phyloP scores from a whole-genome alignment of 2,329 filamentous ascomycete genomes.

The Pseudocercospora vitis region DNA sequence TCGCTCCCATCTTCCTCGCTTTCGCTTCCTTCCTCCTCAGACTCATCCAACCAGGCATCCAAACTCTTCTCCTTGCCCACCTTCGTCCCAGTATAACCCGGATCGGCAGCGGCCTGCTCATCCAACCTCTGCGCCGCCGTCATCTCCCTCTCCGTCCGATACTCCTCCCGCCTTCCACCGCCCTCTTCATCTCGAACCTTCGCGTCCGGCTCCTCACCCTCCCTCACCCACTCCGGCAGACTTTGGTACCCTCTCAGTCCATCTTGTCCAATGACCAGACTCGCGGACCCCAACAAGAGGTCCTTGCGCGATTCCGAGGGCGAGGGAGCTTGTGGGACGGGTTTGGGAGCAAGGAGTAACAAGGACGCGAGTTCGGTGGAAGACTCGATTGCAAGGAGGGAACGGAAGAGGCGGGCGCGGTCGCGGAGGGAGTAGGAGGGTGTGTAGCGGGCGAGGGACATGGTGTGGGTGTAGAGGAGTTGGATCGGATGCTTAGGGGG shows the following conservation, averaged over 20 bases:
- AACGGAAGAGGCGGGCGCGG: conserved; percentile 81
- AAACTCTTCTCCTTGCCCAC: conserved; percentile 69
- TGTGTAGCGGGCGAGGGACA: conserved; percentile 86
- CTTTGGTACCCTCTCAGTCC: conserved; percentile 66
- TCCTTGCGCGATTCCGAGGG: conserved; percentile 80
- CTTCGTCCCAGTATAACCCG: conserved; percentile 50
- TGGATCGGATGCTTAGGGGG: conserved; percentile 65
- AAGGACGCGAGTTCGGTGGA: conserved; percentile 82
- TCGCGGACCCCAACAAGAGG: conserved; percentile 73
- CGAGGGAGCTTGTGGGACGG: conserved; percentile 84
- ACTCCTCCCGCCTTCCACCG: conserved; percentile 32
- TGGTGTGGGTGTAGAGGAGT: conserved; percentile 78
- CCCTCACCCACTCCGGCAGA: conserved; percentile 80
- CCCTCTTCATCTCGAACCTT: conserved; percentile 62
- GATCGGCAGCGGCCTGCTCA: conserved; percentile 50
- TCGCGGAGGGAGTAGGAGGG: conserved; percentile 93
- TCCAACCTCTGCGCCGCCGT: conserved; percentile 62
- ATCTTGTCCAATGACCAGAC: conserved; percentile 77
- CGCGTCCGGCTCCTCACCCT: conserved; percentile 76
- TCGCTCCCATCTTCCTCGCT: conserved; percentile 50
- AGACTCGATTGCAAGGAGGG: conserved; percentile 72
- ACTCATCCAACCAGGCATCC: conserved; percentile 83
- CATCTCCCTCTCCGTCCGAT: conserved; percentile 37
- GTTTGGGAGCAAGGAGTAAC: conserved; percentile 89
- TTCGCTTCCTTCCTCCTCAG: conserved; percentile 54